Base-by-base conservation (phyloP, 2,329 filamentous ascomycete species). In the Alternaria gaisen region DNA sequence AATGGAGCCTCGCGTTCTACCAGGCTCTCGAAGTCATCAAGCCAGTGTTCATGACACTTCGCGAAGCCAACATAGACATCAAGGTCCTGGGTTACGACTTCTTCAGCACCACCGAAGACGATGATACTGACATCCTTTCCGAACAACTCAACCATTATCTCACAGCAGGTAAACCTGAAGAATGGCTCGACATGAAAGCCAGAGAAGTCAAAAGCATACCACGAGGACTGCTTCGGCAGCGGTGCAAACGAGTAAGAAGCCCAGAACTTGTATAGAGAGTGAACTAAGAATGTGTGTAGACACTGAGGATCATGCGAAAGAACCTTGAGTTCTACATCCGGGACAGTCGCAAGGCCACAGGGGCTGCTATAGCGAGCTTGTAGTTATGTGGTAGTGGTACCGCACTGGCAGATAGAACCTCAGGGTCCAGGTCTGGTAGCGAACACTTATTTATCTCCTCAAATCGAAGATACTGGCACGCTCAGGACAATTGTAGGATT, bases 81-180 rank as follows among this genome's bases (percentile, higher is more conserved):
- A 61, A 52, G 5, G 38, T 59, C 3, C 20, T 64, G 11, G 61
- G 61, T 43, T 56, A 59, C 30, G 51, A 56, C 20, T 61, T 61
- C 42, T 64, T 64, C 42, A 57, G 53, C 22, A 44, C 53, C 28
- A 28, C 46, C 7, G 42, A 42, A 16, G 26, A 53, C 26, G 12
- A 41, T 10, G 12, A 24, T 11, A n/a, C 18, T 8, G 34, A 26
- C 9, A 26, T 58, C 34, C 41, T 53, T 12, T 53, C 56, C n/a
- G 61, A 61, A 43, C 58, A 56, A 26, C 40, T 64, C 30, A 61
- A 61, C 24, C 41, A 56, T 22, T 64, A 64, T 52, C 58, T 61
- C 44, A 38, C 24, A 10, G 41, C 41, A 5, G 24, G 46, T 18
- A 56, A 52, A 3, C 51, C 58, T 12, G 30, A 61, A 34, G 55